Percentiles rank a stretch among this genome's conserved stretches.
These are phyloP conservation scores for Kwoniella europaea DNA, from an alignment of 768 basidiomycete genomes.

Conservation along the genomic window DNA sequence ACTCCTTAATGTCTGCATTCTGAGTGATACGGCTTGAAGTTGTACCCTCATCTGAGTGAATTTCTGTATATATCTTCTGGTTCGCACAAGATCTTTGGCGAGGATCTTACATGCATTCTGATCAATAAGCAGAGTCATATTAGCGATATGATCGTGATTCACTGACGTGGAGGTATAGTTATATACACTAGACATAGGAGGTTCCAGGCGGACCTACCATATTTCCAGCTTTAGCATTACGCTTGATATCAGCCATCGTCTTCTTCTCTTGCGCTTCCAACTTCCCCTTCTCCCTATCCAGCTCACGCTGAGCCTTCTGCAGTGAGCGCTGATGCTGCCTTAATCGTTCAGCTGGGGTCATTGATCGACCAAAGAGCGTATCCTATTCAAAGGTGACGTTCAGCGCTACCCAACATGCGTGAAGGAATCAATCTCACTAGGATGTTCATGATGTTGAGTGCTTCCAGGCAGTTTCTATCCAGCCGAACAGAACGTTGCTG, in stretches of 20 bases:
- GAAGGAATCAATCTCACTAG: slow-evolving; percentile 50
- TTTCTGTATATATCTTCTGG: slow-evolving; percentile 92
- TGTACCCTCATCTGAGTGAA: slow-evolving; percentile 99
- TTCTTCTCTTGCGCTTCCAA: slow-evolving; percentile 95
- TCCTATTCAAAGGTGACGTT: slow-evolving; percentile 66
- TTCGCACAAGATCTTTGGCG: slow-evolving; percentile 97
- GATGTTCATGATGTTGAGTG: slow-evolving; percentile 57
- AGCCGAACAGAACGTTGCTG: no score
- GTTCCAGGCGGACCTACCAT: slow-evolving; percentile 65
- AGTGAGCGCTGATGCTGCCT: slow-evolving; percentile 95
- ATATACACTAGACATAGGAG: no score
- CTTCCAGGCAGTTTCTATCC: background rate
- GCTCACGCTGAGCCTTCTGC: slow-evolving; percentile 95
- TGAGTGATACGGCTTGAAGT: slow-evolving; percentile 89
- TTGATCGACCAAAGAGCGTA: slow-evolving; percentile 88
- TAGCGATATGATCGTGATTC: background rate
- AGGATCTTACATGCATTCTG: slow-evolving; percentile 99
- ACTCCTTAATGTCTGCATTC: slow-evolving; percentile 94
- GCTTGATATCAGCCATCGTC: slow-evolving; percentile 91
- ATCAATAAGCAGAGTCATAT: slow-evolving; percentile 13
- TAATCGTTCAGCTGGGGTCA: slow-evolving; percentile 94
- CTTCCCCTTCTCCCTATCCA: slow-evolving; percentile 91
- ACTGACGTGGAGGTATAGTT: no score
- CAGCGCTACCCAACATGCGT: background rate
- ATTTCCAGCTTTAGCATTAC: slow-evolving; percentile 92